Percentiles rank a stretch among this genome's conserved stretches.
Evolutionary conservation across 2,329 filamentous ascomycete species (phyloP).

Genomic region (Periconia macrospinosa): DNA sequence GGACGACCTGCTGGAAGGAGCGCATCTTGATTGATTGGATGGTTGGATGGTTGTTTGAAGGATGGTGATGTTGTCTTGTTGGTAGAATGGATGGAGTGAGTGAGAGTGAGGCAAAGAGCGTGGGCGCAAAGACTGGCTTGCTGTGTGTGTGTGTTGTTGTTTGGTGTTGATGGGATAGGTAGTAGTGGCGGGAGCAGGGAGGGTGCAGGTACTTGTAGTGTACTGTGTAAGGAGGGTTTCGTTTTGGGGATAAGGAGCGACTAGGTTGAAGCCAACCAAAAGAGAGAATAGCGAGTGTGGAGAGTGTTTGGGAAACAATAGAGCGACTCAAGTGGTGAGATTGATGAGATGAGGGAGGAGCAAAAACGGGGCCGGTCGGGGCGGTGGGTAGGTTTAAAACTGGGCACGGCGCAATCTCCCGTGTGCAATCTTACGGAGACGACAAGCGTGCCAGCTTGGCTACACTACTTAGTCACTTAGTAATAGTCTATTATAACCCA

Average conservation of each 20-base stretch:
- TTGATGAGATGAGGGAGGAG: not conserved
- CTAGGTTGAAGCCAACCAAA: conserved; percentile 10
- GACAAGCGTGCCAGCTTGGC: too few species aligned
- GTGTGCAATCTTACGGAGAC: not conserved
- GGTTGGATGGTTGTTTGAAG: conserved; percentile 2
- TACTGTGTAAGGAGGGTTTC: not conserved
- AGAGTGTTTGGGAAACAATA: conserved; percentile 22
- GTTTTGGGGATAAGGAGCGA: conserved; percentile 7
- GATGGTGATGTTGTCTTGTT: conserved; percentile 1
- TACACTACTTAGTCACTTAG: conserved; percentile 26
- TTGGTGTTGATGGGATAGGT: not conserved
- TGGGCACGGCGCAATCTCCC: conserved; percentile 26
- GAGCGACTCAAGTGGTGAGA: not conserved
- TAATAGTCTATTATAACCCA: too few species aligned
- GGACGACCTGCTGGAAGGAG: conserved; percentile 37
- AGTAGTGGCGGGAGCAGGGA: not conserved
- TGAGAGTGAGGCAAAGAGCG: conserved; percentile 3
- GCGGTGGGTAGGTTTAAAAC: conserved; percentile 20
- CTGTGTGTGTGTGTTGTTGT: not conserved
- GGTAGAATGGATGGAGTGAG: not conserved
- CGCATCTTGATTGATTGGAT: conserved; percentile 31
- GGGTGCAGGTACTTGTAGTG: not conserved
- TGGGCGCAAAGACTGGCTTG: conserved; percentile 4
- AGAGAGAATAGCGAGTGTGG: not conserved
- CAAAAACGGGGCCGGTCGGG: conserved; percentile 20